Percentiles rank a stretch among this genome's conserved stretches.
Evolutionary conservation across 2,329 filamentous ascomycete genomes (phyloP).

Genomic region (Hysterium pulicare): DNA sequence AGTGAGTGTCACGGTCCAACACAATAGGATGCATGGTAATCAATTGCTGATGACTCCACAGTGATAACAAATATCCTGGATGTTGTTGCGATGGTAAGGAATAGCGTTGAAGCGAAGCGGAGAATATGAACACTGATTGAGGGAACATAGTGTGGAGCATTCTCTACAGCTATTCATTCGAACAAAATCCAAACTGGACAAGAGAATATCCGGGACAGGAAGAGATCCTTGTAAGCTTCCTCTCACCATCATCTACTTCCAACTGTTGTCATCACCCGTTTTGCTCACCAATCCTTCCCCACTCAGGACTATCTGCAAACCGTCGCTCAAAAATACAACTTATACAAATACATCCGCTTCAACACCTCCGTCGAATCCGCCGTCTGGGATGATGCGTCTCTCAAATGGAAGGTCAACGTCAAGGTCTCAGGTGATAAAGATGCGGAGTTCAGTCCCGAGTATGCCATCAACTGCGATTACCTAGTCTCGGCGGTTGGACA

Average conservation of each 20-base stretch:
- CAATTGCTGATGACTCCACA: conserved; percentile 11
- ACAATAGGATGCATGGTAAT: not conserved
- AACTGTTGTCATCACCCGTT: not conserved
- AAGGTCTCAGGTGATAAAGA: conserved; percentile 52
- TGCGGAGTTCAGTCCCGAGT: conserved; percentile 50
- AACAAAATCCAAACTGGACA: conserved; percentile 57
- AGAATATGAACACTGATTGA: not conserved
- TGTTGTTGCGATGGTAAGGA: conserved; percentile 51
- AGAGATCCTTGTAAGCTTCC: conserved; percentile 51
- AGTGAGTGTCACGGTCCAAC: conserved; percentile 11
- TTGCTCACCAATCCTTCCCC: conserved; percentile 1
- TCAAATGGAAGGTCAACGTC: conserved; percentile 52
- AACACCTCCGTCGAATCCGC: conserved; percentile 53
- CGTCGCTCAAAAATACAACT: conserved; percentile 52
- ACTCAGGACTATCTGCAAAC: conserved; percentile 50
- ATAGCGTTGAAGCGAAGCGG: not conserved
- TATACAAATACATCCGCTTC: conserved; percentile 58
- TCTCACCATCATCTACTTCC: not conserved
- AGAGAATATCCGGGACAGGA: conserved; percentile 58
- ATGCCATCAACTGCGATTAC: conserved; percentile 55
- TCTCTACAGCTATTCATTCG: conserved; percentile 60
- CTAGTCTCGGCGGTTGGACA: conserved; percentile 58
- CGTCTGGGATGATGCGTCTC: conserved; percentile 52
- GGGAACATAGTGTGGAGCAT: conserved; percentile 45
- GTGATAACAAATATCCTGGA: conserved; percentile 56